Evolutionary conservation across 805 yeast genomes (phyloP), one percentile per base, ranked within the genome.

Genomic region (Candida koratica): DNA sequence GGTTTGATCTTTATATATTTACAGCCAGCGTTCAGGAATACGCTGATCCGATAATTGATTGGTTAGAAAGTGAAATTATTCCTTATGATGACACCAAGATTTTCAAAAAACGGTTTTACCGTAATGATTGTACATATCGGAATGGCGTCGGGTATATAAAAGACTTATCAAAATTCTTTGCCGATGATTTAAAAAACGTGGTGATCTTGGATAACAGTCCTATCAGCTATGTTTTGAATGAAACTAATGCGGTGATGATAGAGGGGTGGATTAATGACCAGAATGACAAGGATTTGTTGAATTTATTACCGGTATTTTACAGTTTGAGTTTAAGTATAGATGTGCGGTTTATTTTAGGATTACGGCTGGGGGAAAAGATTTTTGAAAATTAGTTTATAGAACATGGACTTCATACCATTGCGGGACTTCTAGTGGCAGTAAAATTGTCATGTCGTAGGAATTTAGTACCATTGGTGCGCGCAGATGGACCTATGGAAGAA

Each of bases 261-360:
- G 96, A 89, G 60, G 97, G 98, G 30, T 93, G 98, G 98, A 87
- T 93, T 44, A 86, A 84, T 53, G 98, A 93, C 59, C 95, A 94
- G n/a, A 75, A 81, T 24, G 98, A 93, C 53, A 67, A 80, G 15
- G 95, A 87, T 51, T 64, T 93, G 40, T 64, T 93, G 58, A 80
- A 87, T 49, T 61, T 93, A 35, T 58, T 93, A 28, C 97, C 98
- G 1, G 62, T 93, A 52, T 61, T 87, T 28, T 75, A 79, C 49
- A 81, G 90, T 17, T 60, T 93, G 50, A 70, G 95, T 39, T 75
- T 77, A 44, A 79, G 90, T 17, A 79, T 87, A 6, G 98, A 90
- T 58, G 96, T 90, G 15, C 67, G 97, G 45, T 75, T 75, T 23
- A 65, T 90, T 2, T 62, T 90, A 37, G 77, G 94, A 6, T 66